Conservation (phyloP, 345 rosid species). For the Salix suchowensis region DNA sequence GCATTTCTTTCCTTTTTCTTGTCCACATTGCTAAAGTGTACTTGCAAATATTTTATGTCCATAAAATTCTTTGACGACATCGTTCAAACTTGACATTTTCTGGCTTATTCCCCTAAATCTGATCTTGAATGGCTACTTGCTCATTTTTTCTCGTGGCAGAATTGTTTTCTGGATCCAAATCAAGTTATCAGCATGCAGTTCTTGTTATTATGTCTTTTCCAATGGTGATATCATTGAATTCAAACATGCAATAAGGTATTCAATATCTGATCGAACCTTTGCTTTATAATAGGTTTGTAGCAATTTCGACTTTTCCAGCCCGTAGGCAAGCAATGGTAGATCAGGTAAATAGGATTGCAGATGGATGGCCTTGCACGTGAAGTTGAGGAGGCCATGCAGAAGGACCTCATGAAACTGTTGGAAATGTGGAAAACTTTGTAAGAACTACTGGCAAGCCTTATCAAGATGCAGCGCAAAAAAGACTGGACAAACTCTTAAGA, state of each 20-base stretch:
- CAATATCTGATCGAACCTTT: neutral
- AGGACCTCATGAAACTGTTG: slow-evolving; percentile 55
- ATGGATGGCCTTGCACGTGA: slow-evolving; percentile 62
- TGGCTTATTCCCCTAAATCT: neutral
- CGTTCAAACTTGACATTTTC: neutral
- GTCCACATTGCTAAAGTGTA: neutral
- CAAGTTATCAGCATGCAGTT: neutral
- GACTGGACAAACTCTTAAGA: slow-evolving; percentile 48
- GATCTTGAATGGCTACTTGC: neutral
- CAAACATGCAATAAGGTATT: neutral
- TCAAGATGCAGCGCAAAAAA: slow-evolving; percentile 63
- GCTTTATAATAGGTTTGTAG: slow-evolving; percentile 52
- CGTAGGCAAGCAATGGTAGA: slow-evolving; percentile 55
- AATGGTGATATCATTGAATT: neutral
- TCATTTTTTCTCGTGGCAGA: neutral
- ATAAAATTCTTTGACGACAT: neutral
- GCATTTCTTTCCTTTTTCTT: neutral
- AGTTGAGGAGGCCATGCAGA: slow-evolving; percentile 85
- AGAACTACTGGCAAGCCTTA: slow-evolving; percentile 61
- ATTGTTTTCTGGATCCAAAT: neutral
- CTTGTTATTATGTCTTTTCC: neutral
- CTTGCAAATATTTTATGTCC: neutral
- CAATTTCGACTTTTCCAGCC: slow-evolving; percentile 68
- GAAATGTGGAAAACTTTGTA: slow-evolving; percentile 52
- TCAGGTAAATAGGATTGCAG: slow-evolving; percentile 61